phyloP scores from a whole-genome alignment of 2,329 filamentous ascomycete species.

The Xylariaceae sp. region DNA sequence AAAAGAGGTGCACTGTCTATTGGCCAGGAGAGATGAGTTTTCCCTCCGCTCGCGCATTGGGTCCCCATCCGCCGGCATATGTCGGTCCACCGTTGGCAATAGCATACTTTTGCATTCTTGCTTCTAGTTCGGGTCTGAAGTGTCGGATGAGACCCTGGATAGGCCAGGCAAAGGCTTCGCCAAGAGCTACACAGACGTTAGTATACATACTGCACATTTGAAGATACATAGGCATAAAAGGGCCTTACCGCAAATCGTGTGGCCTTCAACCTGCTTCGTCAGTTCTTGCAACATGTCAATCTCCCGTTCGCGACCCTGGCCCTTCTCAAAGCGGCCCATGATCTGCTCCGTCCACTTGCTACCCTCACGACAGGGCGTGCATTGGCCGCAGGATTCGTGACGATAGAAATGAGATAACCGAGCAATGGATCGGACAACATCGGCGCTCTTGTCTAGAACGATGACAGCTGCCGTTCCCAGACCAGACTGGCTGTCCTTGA shows the following conservation, averaged over 20 bases:
- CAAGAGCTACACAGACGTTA: conserved; percentile 56
- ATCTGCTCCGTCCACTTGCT: conserved; percentile 99
- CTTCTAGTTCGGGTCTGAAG: conserved; percentile 94
- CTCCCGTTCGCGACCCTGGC: conserved; percentile 79
- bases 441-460: conserved; percentile 97
- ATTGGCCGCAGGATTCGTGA: conserved; percentile 97
- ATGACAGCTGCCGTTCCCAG: conserved; percentile 96
- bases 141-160: conserved; percentile 97
- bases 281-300: conserved; percentile 99
- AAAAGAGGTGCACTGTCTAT: conserved; percentile 44
- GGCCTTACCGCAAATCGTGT: conserved; percentile 87
- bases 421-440: conserved; percentile 90
- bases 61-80: conserved; percentile 82
- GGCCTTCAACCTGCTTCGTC: conserved; percentile 98
- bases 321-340: conserved; percentile 93
- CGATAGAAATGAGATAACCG: conserved; percentile 95
- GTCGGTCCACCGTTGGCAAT: conserved; percentile 65
- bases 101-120: conserved; percentile 76
- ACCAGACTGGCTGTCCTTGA: conserved; percentile 97
- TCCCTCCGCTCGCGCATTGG: conserved; percentile 68
- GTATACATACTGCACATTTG: conserved; percentile 27
- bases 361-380: conserved; percentile 97
- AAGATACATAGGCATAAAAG: background rate
- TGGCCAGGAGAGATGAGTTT: conserved; percentile 84
- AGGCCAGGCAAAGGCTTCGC: conserved; percentile 97